Conservation (phyloP, 1,139 yeast species). For the Suhomyces chickasaworum region DNA sequence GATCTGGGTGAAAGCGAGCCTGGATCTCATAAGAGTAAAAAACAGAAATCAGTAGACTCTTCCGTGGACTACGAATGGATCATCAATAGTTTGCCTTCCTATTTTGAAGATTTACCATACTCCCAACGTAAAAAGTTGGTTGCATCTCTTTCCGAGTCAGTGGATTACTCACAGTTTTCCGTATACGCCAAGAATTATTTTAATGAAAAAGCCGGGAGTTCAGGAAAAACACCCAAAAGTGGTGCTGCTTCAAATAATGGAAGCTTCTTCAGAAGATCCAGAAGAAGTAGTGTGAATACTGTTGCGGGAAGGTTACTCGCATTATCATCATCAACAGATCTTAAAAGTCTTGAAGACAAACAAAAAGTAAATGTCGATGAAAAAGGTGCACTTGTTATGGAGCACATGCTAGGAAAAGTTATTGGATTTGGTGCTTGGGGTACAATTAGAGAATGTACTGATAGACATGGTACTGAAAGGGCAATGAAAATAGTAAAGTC, state of each 20-base stretch:
- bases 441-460: slow-evolving; percentile 72
- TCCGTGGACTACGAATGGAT: slow-evolving; percentile 39
- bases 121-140: slow-evolving; percentile 65
- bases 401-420: slow-evolving; percentile 68
- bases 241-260: slow-evolving; percentile 26
- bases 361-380: slow-evolving; percentile 53
- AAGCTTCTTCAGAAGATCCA: slow-evolving; percentile 32
- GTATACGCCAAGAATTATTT: slow-evolving; percentile 41
- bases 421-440: slow-evolving; percentile 95
- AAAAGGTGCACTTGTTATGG: slow-evolving; percentile 61
- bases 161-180: slow-evolving; percentile 53
- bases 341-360: slow-evolving; percentile 28
- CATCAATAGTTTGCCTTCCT: slow-evolving; percentile 53
- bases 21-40: slow-evolving; percentile 22
- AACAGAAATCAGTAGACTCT: slow-evolving; percentile 28
- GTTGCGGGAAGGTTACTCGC: slow-evolving; percentile 48
- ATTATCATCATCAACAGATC: slow-evolving; percentile 41
- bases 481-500: slow-evolving; percentile 80
- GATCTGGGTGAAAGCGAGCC: slow-evolving; percentile 7
- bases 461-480: slow-evolving; percentile 44
- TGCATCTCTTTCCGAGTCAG: slow-evolving; percentile 55
- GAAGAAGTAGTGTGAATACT: slow-evolving; percentile 40
- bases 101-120: slow-evolving; percentile 66
- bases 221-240: slow-evolving; percentile 25
- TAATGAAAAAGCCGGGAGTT: slow-evolving; percentile 20